Evolutionary conservation across 768 basidiomycete genomes (phyloP), one percentile per base, ranked within the genome.

Genomic region (Phanerodontia chrysosporium): DNA sequence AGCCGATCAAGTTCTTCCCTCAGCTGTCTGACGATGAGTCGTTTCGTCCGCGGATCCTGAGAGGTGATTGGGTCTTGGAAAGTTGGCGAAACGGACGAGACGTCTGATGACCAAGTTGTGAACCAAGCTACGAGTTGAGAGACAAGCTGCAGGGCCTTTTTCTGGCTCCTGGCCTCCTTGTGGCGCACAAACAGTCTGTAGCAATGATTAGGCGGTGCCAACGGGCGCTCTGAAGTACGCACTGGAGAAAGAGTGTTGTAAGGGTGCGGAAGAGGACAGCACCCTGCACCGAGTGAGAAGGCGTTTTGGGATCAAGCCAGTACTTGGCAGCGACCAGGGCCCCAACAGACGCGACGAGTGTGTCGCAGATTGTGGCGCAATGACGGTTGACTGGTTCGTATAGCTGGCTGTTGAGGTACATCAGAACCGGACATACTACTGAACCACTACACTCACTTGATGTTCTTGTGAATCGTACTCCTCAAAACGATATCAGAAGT

Each of bases 131-230:
- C 66, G 51, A 88, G 73, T 30, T 74, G 72, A 5, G 69, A 64
- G 5, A 84, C 76, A n/a, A 83, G 65, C 1, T 66, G 57, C 0
- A 64, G 64, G 1, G 87, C 66, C 25, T 72, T 66, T 0, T 82
- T 82, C 57, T 82, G 75, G 24, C 69, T 76, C 2, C 73, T 69
- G 8, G 80, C 69, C 0, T 82, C 79, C 68, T 85, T 84, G 71
- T 85, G 86, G 2, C 84, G 83, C 3, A 74, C 75, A 6, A 86
- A 64, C 52, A 75, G 83, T 61, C 86, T 87, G 52, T n/a, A n/a
- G n/a, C n/a, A n/a, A n/a, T n/a, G n/a, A n/a, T n/a, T n/a, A n/a
- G n/a, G n/a, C n/a, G n/a, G n/a, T n/a, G n/a, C n/a, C n/a, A n/a
- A n/a, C n/a, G n/a, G n/a, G n/a, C n/a, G n/a, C n/a, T n/a, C n/a